Percentiles rank a stretch among this genome's conserved stretches.
These are phyloP conservation scores for Brassica cretica DNA, from an alignment of 345 rosid genomes.

Conservation along the genomic window DNA sequence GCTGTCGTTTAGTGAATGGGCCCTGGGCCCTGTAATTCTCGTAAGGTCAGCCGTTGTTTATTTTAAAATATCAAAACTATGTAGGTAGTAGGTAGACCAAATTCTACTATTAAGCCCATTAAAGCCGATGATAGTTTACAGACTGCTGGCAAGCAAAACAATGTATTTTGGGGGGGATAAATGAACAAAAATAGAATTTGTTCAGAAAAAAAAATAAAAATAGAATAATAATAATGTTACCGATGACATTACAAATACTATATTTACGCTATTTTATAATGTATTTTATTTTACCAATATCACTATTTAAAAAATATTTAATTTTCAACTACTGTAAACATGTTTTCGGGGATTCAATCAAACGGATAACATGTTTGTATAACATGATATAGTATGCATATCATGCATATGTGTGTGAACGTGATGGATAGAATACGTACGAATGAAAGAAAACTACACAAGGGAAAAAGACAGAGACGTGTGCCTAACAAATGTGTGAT, in stretches of 20 bases:
- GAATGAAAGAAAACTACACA: constrained; percentile 9
- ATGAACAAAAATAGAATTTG: no score
- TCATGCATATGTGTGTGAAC: constrained; percentile 11
- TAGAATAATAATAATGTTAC: no score
- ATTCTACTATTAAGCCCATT: neutral
- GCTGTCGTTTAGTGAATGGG: neutral
- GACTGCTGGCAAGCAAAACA: no score
- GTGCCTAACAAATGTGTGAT: constrained; percentile 48
- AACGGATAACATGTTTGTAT: neutral
- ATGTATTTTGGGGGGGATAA: no score
- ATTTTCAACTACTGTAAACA: neutral
- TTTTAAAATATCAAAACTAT: neutral
- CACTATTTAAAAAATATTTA: neutral
- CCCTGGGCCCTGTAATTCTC: neutral
- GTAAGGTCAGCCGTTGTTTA: neutral
- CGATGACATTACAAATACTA: neutral
- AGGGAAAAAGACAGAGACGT: constrained; percentile 47
- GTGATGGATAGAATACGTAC: neutral
- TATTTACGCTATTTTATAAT: neutral
- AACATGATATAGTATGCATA: neutral
- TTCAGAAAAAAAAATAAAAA: no score
- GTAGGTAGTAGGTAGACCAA: neutral
- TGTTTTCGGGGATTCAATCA: neutral
- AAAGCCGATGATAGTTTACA: neutral
- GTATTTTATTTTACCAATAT: neutral